Conservation (phyloP, 2,329 filamentous ascomycete species). For the Calonectria hawksworthii region DNA sequence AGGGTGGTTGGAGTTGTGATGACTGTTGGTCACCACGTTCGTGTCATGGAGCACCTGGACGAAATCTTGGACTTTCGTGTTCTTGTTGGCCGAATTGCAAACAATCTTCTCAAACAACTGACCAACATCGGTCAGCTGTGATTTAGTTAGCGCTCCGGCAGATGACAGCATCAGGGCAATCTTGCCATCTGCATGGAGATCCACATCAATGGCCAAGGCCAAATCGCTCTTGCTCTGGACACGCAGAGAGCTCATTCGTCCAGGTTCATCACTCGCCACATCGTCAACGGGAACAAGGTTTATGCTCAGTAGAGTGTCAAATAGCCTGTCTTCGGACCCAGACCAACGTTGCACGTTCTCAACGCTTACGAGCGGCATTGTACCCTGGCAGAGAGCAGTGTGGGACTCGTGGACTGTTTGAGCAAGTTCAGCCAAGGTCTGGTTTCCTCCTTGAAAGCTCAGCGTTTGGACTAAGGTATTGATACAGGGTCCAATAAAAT, state of each 20-base stretch:
- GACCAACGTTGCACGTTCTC: background rate
- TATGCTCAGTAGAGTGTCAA: background rate
- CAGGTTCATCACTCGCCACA: background rate
- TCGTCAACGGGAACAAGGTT: background rate
- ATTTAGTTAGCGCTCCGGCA: background rate
- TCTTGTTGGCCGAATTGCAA: background rate
- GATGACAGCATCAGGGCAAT: background rate
- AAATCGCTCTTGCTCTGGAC: background rate
- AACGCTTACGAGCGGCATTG: background rate
- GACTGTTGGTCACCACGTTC: background rate
- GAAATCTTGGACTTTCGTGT: background rate
- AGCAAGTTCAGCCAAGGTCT: background rate
- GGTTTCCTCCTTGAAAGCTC: background rate
- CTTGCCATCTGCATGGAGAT: background rate
- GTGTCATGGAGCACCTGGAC: background rate
- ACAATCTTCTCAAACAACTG: background rate
- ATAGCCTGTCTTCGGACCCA: background rate
- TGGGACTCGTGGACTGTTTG: background rate
- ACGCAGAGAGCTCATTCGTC: background rate
- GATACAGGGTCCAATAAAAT: background rate
- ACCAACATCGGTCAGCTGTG: background rate
- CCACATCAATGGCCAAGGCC: background rate
- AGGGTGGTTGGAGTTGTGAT: background rate
- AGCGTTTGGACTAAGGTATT: background rate
- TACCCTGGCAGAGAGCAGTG: background rate